Base-by-base conservation (phyloP, 306 rosid genomes). In the Quercus dentata region DNA sequence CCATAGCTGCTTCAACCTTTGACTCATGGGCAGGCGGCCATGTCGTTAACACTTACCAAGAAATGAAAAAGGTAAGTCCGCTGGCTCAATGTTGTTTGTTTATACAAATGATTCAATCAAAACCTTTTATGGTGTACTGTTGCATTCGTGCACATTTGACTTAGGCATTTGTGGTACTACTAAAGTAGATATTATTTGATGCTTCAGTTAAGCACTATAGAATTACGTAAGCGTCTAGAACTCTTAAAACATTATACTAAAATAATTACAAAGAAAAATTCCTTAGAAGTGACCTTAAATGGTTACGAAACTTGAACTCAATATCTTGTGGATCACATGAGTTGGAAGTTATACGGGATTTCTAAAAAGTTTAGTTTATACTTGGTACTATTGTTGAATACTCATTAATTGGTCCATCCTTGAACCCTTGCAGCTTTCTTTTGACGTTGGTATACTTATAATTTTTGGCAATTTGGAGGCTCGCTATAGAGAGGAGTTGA, bases 361-460 rank as follows among this genome's bases (percentile, higher is more conserved):
- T 49, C 15, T 11, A 49, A 49, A 12, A 49, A 3, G 54, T 12
- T 49, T 49, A 10, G 4, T 10, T 49, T 49, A 49, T 49, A 49
- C 54, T 49, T 49, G 17, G 17, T 3, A 3, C 4, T 12, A 49
- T 12, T 10, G 54, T 49, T 49, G 17, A 38, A 23, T 55, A 58
- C 55, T 23, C 63, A 30, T 12, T 82, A 13, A 77, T 27, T 63
- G 79, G 80, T 74, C 61, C 57, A 59, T 8, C 6, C 18, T 27
- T 23, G 62, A 78, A 73, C 83, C 74, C 55, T 83, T 86, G 84
- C 87, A 91, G 96, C 83, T 82, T 62, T 92, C 98, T 69, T 95
- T 95, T 54, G 92, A 92, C 75, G 99, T 95, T 35, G 98, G 99
- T 1, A 85, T 86, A 69, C 86, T 91, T 23, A 81, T 89, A 61